Evolutionary conservation across 495 filamentous ascomycete species (phyloP).

Genomic region (Lindgomyces ingoldianus): DNA sequence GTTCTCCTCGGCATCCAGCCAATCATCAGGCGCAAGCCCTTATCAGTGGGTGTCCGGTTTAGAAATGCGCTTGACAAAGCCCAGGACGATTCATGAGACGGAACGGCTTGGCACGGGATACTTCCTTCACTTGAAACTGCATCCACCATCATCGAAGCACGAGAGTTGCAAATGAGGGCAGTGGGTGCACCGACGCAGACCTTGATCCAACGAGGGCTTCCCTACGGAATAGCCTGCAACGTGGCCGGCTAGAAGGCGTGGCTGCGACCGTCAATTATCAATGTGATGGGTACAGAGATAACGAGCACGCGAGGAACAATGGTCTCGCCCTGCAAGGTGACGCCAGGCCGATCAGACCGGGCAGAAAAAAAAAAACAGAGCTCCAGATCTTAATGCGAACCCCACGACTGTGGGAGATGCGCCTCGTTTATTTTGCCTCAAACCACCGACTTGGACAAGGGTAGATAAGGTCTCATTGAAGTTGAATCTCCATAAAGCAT

Average conservation of each 20-base stretch:
- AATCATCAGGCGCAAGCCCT: neutral
- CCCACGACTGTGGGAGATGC: conserved; percentile 26
- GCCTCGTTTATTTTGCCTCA: conserved; percentile 35
- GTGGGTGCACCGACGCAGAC: neutral
- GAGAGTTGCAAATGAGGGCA: no score
- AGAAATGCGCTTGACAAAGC: neutral
- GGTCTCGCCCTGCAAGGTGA: conserved; percentile 10
- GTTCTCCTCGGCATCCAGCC: neutral
- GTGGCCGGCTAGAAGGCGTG: neutral
- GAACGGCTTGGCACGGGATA: neutral
- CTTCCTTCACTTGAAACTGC: neutral
- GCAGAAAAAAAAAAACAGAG: conserved; percentile 26
- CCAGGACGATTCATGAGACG: no score
- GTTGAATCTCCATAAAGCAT: conserved; percentile 25
- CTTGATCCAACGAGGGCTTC: conserved; percentile 1
- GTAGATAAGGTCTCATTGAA: conserved; percentile 18
- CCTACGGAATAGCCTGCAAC: neutral
- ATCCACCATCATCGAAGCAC: neutral
- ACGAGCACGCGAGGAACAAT: neutral
- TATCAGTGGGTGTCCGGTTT: neutral
- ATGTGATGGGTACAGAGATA: neutral
- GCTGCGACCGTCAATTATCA: neutral
- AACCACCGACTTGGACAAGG: conserved; percentile 22
- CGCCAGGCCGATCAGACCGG: conserved; percentile 8
- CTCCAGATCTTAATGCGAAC: conserved; percentile 32